Evolutionary conservation across 2,329 filamentous ascomycete species (phyloP).

Genomic region (Neonectria punicea): DNA sequence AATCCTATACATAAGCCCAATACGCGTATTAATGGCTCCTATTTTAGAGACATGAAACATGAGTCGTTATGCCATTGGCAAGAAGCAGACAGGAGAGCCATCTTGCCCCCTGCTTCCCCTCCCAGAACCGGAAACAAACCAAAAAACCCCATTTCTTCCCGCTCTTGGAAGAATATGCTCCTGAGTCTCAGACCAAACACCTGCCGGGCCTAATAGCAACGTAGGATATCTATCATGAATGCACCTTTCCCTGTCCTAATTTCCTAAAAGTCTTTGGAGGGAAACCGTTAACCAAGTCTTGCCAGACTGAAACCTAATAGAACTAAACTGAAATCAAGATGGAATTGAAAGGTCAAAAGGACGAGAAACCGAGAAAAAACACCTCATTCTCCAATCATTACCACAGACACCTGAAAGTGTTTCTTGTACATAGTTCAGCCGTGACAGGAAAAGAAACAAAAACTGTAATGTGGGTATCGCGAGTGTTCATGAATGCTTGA

Average conservation of each 20-base stretch:
- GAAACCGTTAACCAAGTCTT: not conserved
- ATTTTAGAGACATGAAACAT: not conserved
- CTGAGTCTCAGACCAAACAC: not conserved
- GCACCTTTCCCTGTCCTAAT: not conserved
- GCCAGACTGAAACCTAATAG: not conserved
- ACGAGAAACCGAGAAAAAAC: not conserved
- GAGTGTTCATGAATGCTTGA: conserved; percentile 33
- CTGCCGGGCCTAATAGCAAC: conserved; percentile 21
- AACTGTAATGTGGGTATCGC: conserved; percentile 33
- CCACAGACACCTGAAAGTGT: conserved; percentile 37
- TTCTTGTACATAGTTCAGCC: conserved; percentile 6
- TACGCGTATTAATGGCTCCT: not conserved
- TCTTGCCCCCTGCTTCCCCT: not conserved
- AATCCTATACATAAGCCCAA: not conserved
- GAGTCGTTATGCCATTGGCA: not conserved
- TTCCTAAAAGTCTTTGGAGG: not conserved
- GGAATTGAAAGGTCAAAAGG: conserved; percentile 23
- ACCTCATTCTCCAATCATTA: not conserved
- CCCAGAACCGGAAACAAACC: not conserved
- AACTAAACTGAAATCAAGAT: conserved; percentile 18
- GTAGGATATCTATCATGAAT: not conserved
- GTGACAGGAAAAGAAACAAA: not conserved
- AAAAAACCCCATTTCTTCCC: not conserved
- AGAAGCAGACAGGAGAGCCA: not conserved
- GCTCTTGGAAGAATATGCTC: not conserved